Conservation (phyloP, 1,139 yeast species). For the Kluyveromyces marxianus region DNA sequence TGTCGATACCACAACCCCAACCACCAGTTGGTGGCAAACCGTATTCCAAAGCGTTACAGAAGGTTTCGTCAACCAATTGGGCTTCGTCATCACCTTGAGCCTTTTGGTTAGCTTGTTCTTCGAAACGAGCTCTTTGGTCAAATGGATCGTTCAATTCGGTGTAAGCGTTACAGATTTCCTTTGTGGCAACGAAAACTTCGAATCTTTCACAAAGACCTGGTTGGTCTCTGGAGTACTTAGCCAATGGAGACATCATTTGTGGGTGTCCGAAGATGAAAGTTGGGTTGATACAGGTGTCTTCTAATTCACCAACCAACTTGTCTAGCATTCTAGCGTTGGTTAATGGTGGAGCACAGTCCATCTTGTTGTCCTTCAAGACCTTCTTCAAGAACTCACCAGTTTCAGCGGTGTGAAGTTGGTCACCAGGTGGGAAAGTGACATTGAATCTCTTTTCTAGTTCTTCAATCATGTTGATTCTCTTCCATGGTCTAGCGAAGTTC, state of each 20-base stretch:
- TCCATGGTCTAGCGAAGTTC: slow-evolving; percentile 96
- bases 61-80: slow-evolving; percentile 89
- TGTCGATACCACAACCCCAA: slow-evolving; percentile 99
- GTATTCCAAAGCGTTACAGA: slow-evolving; percentile 95
- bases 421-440: slow-evolving; percentile 93
- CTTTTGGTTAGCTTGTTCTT: slow-evolving; percentile 98
- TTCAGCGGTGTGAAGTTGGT: slow-evolving; percentile 86
- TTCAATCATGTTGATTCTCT: slow-evolving; percentile 95
- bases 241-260: slow-evolving; percentile 99
- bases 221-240: slow-evolving; percentile 84
- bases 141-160: slow-evolving; percentile 98
- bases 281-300: slow-evolving; percentile 91
- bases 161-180: slow-evolving; percentile 97
- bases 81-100: slow-evolving; percentile 99
- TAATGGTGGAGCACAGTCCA: slow-evolving; percentile 93
- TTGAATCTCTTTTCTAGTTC: slow-evolving; percentile 81
- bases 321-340: slow-evolving; percentile 99
- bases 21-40: slow-evolving; percentile 99
- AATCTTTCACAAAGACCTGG: slow-evolving; percentile 98
- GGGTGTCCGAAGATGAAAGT: slow-evolving; percentile 98
- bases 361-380: slow-evolving; percentile 66
- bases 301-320: slow-evolving; percentile 92
- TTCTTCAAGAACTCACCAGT: slow-evolving; percentile 85
- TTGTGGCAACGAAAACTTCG: slow-evolving; percentile 97
- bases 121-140: slow-evolving; percentile 94